A percentile compares a stretch with the other conserved stretches of the same genome.
phyloP scores from a whole-genome alignment of 257 asterid genomes.

The Fraxinus quadrangulata region DNA sequence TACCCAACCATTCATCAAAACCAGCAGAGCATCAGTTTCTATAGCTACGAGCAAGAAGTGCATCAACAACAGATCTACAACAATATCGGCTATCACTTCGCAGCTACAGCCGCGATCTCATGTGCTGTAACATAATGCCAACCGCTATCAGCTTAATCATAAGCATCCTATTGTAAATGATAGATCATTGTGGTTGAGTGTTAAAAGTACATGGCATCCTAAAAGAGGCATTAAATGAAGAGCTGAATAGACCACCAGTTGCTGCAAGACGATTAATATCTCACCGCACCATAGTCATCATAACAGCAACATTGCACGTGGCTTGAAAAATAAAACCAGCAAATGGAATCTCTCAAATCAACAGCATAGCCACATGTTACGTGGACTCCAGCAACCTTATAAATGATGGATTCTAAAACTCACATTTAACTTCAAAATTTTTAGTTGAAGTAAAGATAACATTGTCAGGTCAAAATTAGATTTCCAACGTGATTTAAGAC shows the following conservation, averaged over 20 bases:
- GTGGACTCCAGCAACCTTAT: slow-evolving; percentile 32
- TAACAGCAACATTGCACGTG: slow-evolving; percentile 13
- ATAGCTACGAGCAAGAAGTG: slow-evolving; percentile 45
- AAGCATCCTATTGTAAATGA: slow-evolving; percentile 8
- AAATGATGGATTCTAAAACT: slow-evolving; percentile 15
- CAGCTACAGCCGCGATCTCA: slow-evolving; percentile 55
- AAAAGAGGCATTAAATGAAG: slow-evolving; percentile 1
- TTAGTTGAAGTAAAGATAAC: slow-evolving; percentile 21
- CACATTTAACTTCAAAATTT: slow-evolving; percentile 25
- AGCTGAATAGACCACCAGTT: slow-evolving; percentile 6
- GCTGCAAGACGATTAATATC: slow-evolving; percentile 7
- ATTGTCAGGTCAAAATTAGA: slow-evolving; percentile 25
- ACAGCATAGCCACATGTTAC: slow-evolving; percentile 38
- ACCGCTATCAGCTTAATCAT: slow-evolving; percentile 37
- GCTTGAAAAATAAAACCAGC: slow-evolving; percentile 24
- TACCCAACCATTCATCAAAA: slow-evolving; percentile 44
- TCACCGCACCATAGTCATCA: slow-evolving; percentile 24
- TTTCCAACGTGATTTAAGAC: background rate
- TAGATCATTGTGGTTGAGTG: background rate
- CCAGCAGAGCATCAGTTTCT: slow-evolving; percentile 43
- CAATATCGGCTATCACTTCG: slow-evolving; percentile 39
- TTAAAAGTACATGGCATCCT: slow-evolving; percentile 5
- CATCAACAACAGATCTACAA: slow-evolving; percentile 25
- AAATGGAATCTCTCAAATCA: slow-evolving; percentile 28
- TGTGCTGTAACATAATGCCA: slow-evolving; percentile 47